Percentiles rank a stretch among this genome's conserved stretches.
Evolutionary conservation across 2,329 filamentous ascomycete species (phyloP).

Genomic region (Penicillium italicum): DNA sequence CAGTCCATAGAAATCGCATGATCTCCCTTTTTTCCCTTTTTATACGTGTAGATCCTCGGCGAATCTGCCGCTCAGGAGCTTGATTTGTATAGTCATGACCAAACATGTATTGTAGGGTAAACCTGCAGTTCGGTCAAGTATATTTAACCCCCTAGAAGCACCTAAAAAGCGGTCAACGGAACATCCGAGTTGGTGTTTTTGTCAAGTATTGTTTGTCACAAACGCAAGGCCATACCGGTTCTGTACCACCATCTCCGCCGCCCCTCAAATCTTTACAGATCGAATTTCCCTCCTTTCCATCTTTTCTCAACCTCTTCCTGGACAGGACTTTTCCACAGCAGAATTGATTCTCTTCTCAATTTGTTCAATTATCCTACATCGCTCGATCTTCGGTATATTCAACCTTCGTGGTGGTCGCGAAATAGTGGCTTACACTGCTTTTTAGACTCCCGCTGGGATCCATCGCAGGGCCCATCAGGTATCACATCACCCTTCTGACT

Average conservation of each 20-base stretch:
- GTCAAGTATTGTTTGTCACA: constrained; percentile 6
- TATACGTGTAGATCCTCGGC: constrained; percentile 7
- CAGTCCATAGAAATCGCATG: constrained; percentile 7
- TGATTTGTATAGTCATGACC: constrained; percentile 1
- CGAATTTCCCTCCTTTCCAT: constrained; percentile 15
- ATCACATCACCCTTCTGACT: constrained; percentile 14
- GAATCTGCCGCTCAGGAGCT: constrained; percentile 6
- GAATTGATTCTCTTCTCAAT: constrained; percentile 12
- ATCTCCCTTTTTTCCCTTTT: constrained; percentile 4
- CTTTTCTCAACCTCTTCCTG: constrained; percentile 3
- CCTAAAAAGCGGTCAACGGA: neutral
- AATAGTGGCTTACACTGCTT: constrained; percentile 12
- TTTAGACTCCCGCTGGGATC: constrained; percentile 24
- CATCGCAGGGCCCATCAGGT: constrained; percentile 21
- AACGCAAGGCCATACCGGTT: neutral
- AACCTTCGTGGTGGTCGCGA: neutral
- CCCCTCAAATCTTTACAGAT: constrained; percentile 23
- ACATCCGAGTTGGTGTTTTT: neutral
- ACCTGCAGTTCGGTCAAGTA: neutral
- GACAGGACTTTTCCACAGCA: neutral
- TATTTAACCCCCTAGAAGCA: neutral
- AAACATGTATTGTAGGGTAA: neutral
- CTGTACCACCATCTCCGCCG: constrained; percentile 14
- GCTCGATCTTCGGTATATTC: constrained; percentile 3
- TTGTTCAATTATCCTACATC: constrained; percentile 3